phyloP scores from a whole-genome alignment of 1,284 basidiomycete genomes.

The Apiotrichum sp. region DNA sequence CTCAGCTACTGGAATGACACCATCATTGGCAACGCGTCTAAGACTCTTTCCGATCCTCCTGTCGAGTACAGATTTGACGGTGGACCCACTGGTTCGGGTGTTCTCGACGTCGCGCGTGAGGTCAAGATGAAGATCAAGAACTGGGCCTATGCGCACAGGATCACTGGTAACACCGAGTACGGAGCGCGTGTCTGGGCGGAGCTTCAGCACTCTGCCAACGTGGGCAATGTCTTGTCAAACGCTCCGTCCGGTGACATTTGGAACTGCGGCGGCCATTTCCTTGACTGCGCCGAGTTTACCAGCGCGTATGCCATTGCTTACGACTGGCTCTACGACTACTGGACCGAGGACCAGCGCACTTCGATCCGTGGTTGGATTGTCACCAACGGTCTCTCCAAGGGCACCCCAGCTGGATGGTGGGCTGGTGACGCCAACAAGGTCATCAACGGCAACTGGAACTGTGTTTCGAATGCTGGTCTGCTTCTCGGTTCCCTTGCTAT shows the following conservation, averaged over 20 bases:
- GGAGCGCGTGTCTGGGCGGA: constrained; percentile 79
- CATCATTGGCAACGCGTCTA: constrained; percentile 84
- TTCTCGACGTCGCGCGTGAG: constrained; percentile 84
- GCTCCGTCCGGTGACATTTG: constrained; percentile 67
- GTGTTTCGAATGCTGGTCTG: constrained; percentile 86
- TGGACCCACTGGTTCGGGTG: constrained; percentile 63
- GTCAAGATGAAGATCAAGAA: constrained; percentile 88
- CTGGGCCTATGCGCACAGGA: constrained; percentile 82
- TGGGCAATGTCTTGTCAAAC: constrained; percentile 24
- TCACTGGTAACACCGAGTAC: constrained; percentile 81
- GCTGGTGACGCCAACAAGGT: constrained; percentile 20
- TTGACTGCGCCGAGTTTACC: constrained; percentile 85
- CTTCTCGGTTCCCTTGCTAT: constrained; percentile 87
- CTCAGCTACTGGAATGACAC: constrained; percentile 82
- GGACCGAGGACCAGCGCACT: constrained; percentile 66
- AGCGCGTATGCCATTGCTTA: constrained; percentile 86
- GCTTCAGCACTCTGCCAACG: constrained; percentile 50
- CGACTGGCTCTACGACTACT: constrained; percentile 85
- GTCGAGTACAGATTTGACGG: constrained; percentile 73
- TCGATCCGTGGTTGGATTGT: constrained; percentile 70
- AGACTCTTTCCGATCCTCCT: constrained; percentile 58
- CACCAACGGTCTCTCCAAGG: constrained; percentile 67
- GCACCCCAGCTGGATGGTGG: constrained; percentile 54
- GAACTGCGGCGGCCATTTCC: constrained; percentile 79
- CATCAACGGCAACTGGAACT: constrained; percentile 87